Evolutionary conservation across 192 early-diverging fungal species (phyloP).

Genomic region (Coemansia sp.): DNA sequence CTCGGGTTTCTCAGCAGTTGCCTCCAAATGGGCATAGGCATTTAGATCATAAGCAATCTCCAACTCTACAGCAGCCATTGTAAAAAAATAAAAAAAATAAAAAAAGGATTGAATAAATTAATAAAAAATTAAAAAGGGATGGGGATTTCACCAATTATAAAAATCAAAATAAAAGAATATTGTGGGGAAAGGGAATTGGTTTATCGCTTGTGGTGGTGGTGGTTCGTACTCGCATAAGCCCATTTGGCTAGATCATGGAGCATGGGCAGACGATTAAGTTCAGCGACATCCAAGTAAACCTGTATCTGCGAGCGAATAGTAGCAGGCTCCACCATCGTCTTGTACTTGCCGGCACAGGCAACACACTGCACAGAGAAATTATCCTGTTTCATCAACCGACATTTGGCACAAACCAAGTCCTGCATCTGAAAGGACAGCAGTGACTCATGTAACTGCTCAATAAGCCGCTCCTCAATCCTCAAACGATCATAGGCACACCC

Average conservation of each 20-base stretch:
- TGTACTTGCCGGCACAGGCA: conserved; percentile 70
- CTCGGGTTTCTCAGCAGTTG: conserved; percentile 11
- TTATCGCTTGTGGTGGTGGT: not conserved
- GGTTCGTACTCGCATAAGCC: not conserved
- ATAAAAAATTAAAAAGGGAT: not conserved
- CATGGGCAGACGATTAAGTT: conserved; percentile 34
- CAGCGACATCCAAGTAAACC: conserved; percentile 44
- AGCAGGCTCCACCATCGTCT: conserved; percentile 3
- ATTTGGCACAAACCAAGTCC: conserved; percentile 82
- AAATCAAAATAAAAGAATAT: not conserved
- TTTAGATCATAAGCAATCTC: conserved; percentile 36
- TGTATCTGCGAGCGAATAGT: conserved; percentile 22
- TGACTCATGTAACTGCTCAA: conserved; percentile 70
- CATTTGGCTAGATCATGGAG: conserved; percentile 38
- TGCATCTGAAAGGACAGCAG: conserved; percentile 86
- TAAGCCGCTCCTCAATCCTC: conserved; percentile 81
- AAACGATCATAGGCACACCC: conserved; percentile 75
- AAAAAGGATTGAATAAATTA: not conserved
- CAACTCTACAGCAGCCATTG: conserved; percentile 1
- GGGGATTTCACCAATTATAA: not conserved
- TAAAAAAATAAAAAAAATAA: not conserved
- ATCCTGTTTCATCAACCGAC: conserved; percentile 78
- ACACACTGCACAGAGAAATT: conserved; percentile 75
- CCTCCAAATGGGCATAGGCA: conserved; percentile 28
- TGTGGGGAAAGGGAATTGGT: conserved; percentile 11